Evolutionary conservation across 2,329 filamentous ascomycete species (phyloP), one percentile per base, ranked within the genome.

Genomic region (Thielaviopsis euricoi): DNA sequence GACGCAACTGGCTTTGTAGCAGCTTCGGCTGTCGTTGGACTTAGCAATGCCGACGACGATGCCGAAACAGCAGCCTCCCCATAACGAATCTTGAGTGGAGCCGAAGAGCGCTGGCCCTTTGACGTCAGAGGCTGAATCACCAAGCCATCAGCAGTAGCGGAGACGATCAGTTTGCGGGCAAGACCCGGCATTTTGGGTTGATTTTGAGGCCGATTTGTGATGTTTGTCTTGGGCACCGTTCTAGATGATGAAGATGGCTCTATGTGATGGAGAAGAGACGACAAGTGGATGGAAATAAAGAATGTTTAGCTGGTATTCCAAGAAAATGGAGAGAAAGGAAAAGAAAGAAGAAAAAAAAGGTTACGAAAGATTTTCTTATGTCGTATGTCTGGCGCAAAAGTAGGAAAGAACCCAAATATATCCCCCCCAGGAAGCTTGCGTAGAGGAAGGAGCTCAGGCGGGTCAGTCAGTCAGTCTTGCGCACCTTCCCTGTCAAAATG

Each of bases 81-180:
- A 65, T 94, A 95, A 64, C 82, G 82, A 62, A 95, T 78, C 64
- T 80, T 82, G 56, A 89, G 75, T 22, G 82, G 75, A 60, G 77
- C 74, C 57, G 73, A 67, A 25, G 78, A 71, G 46, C 74, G 70
- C 67, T 79, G 76, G 66, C 82, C 78, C 66, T 81, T 82, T 57
- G 74, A 70, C 19, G 80, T 76, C 29, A 86, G 73, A 25, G 87
- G 84, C 65, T 93, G 87, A 51, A 96, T 77, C 62, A 95, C 75
- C 56, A 96, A 76, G 59, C 89, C 89, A 66, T 96, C 89, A 57
- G 85, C 80, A 25, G 88, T 83, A 58, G 89, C 88, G 70, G 85
- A 85, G 64, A 95, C 81, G 63, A 89, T 68, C 58, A 95, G 73
- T 71, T 93, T 94, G 67, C 87, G 85, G 60, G 86, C 82, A 61